Base-by-base conservation (phyloP, 202 grass and related monocot species). In the Carex arenaria region DNA sequence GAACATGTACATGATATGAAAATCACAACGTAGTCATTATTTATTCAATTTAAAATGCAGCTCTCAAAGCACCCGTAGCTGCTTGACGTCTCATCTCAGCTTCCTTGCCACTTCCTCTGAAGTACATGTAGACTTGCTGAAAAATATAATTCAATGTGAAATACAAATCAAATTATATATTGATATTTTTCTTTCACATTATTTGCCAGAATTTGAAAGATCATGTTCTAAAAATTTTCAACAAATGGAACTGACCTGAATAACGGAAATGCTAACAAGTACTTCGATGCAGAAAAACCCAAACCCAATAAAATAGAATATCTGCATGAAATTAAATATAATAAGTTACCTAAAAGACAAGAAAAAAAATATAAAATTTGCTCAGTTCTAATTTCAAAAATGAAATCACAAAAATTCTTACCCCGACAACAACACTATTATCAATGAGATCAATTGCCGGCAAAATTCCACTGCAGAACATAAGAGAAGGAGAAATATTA, bases 261-360 rank as follows among this genome's bases (percentile, higher is more conserved):
- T 90, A 13, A 97, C 94, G 51, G 76, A 79, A 55, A 97, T 53
- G 84, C 94, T 97, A 31, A 97, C 87, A 82, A 97, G 89, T 64
- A 80, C 81, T 69, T 97, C 94, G 13, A 97, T 43, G 64, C 89
- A 93, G 86, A 97, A 93, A 68, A 97, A 69, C 75, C 89, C 94
- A 64, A 97, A 97, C 67, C 89, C 91, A 80, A 97, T 81, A 47
- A 97, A 97, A 79, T 97, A 97, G 72, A 97, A 97, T 88, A 97
- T 90, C 94, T 97, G 70, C 61, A 7, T 61, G 17, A 9, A 22
- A 78, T 15, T 34, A 52, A 47, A 19, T 17, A 65, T 74, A 30
- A 69, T 82, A 5, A 65, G 56, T 52, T 57, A 42, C 15, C 43
- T 45, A 38, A 20, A 38, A 17, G 15, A 45, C 45, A 73, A 42